Conservation (phyloP, 441 rosid genomes). For the Populus hybrid region DNA sequence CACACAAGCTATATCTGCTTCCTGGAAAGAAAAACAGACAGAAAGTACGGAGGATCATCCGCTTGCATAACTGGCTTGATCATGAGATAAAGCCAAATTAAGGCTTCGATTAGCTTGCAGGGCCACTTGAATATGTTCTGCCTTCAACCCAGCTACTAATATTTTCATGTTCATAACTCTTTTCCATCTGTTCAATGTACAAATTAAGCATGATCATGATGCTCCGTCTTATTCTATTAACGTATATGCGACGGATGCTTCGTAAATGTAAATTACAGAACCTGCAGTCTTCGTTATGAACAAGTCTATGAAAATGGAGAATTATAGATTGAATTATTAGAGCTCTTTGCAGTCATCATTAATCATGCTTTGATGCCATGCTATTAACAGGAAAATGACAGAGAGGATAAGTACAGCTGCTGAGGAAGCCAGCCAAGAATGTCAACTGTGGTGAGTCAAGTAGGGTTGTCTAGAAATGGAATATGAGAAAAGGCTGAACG, state of each 20-base stretch:
- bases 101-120: background rate
- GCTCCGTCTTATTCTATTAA: too few species aligned
- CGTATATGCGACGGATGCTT: too few species aligned
- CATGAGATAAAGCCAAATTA: too few species aligned
- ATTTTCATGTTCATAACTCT: too few species aligned
- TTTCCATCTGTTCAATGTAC: too few species aligned
- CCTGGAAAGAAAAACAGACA: background rate
- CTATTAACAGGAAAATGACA: background rate
- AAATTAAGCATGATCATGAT: too few species aligned
- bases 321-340: background rate
- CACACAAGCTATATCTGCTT: background rate
- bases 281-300: too few species aligned
- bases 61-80: background rate
- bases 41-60: background rate
- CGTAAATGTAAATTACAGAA: too few species aligned
- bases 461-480: background rate
- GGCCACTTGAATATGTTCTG: background rate
- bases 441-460: conserved; percentile 10
- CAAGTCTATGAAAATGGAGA: background rate
- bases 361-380: background rate
- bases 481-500: background rate
- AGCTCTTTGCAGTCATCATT: too few species aligned
- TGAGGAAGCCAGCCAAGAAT: background rate
- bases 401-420: background rate
- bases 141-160: too few species aligned